Percentiles rank a stretch among this genome's conserved stretches.
phyloP scores from a whole-genome alignment of 2,329 filamentous ascomycete genomes.

The Monilinia aucupariae region DNA sequence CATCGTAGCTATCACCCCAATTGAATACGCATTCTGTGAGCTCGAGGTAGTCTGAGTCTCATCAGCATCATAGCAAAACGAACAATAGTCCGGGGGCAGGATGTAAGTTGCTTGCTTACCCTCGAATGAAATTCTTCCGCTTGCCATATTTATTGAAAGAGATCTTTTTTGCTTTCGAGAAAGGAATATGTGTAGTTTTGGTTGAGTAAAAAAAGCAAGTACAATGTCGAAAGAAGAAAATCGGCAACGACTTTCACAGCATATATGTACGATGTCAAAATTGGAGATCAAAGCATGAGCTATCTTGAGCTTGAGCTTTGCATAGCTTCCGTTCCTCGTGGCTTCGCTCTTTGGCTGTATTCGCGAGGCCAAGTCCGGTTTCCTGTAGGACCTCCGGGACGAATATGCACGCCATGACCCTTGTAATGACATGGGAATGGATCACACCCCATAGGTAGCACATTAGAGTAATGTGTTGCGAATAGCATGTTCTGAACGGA shows the following conservation, averaged over 20 bases:
- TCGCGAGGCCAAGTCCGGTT: constrained; percentile 11
- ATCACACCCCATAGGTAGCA: not conserved
- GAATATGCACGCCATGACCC: constrained; percentile 10
- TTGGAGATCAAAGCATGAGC: not conserved
- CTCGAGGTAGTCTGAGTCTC: constrained; percentile 44
- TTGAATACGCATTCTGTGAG: constrained; percentile 48
- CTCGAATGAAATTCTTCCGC: constrained; percentile 15
- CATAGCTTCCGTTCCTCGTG: not conserved
- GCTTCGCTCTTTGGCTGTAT: constrained; percentile 5
- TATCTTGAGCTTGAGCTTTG: not conserved
- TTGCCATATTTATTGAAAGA: not conserved
- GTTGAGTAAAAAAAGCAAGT: not conserved
- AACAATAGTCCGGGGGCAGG: not conserved
- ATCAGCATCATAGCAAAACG: not conserved
- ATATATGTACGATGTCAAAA: constrained; percentile 3
- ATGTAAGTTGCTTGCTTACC: not conserved
- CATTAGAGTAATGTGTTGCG: no score
- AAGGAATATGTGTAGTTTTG: not conserved
- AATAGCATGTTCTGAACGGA: not conserved
- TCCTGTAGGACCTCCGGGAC: constrained; percentile 10
- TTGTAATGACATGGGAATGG: not conserved
- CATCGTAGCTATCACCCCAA: constrained; percentile 62
- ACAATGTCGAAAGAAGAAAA: not conserved
- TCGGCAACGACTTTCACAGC: not conserved
- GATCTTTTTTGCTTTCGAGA: not conserved